Evolutionary conservation across 768 basidiomycete species (phyloP).

Genomic region (Amylocystis lapponica): DNA sequence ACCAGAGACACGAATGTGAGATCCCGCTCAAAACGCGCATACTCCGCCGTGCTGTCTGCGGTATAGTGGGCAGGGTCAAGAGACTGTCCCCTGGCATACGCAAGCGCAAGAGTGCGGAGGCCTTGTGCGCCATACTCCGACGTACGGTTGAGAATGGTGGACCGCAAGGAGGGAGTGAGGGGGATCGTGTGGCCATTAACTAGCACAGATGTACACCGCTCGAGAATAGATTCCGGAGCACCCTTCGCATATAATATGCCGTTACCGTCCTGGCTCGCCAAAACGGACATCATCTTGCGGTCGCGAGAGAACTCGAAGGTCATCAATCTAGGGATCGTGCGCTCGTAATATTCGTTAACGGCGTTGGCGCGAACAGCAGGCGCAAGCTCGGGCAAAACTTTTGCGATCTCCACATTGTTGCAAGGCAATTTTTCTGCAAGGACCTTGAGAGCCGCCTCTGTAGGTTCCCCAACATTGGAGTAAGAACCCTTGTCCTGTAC

Average conservation of each 20-base stretch:
- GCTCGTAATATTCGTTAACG: slow-evolving; percentile 80
- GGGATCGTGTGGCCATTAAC: slow-evolving; percentile 60
- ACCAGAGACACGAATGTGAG: slow-evolving; percentile 94
- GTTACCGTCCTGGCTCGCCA: slow-evolving; percentile 60
- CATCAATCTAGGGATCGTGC: slow-evolving; percentile 68
- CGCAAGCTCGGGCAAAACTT: slow-evolving; percentile 52
- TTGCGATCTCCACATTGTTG: slow-evolving; percentile 48
- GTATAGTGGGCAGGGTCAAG: slow-evolving; percentile 77
- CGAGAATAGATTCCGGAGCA: slow-evolving; percentile 92
- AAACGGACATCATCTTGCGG: slow-evolving; percentile 99
- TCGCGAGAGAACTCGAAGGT: slow-evolving; percentile 98
- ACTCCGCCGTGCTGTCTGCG: slow-evolving; percentile 73
- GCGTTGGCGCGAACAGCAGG: slow-evolving; percentile 68
- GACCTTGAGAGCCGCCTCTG: slow-evolving; percentile 94
- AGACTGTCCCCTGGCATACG: slow-evolving; percentile 76
- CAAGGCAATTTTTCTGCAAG: slow-evolving; percentile 92
- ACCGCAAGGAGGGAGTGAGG: slow-evolving; percentile 56
- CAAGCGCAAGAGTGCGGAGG: slow-evolving; percentile 87
- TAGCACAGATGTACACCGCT: slow-evolving; percentile 74
- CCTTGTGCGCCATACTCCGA: slow-evolving; percentile 73
- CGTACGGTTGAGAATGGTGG: slow-evolving; percentile 57
- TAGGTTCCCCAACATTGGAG: slow-evolving; percentile 89
- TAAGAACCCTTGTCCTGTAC: slow-evolving; percentile 74
- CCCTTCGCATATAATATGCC: slow-evolving; percentile 93
- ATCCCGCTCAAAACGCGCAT: slow-evolving; percentile 84